These are phyloP conservation scores for Aspergillus ustus DNA, from an alignment of 2,329 filamentous ascomycete species.

Conservation along the genomic window DNA sequence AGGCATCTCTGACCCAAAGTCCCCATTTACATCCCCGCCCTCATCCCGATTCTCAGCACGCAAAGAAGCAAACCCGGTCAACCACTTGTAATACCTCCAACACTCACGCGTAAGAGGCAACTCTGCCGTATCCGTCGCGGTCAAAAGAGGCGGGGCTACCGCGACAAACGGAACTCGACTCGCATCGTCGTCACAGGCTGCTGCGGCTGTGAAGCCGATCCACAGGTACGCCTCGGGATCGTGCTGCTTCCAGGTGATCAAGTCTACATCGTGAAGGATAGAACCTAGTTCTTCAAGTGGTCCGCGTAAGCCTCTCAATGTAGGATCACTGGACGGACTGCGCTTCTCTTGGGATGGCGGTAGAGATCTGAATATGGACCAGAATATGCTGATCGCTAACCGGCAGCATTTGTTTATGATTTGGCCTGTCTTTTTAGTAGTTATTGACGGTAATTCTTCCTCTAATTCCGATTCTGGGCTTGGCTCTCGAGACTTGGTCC, in stretches of 20 bases:
- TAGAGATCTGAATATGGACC: background rate
- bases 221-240: background rate
- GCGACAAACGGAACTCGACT: background rate
- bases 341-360: background rate
- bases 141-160: background rate
- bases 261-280: background rate
- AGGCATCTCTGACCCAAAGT: no score
- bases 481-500: background rate
- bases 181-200: background rate
- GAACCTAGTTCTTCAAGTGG: background rate
- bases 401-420: conserved; percentile 2
- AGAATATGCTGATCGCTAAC: conserved; percentile 1
- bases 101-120: background rate
- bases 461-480: background rate
- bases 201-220: background rate
- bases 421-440: background rate
- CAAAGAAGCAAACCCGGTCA: background rate
- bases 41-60: background rate
- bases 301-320: background rate
- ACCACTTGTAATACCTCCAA: conserved; percentile 2
- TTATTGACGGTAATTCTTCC: background rate
- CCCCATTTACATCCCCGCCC: no score
- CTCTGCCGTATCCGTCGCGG: background rate
- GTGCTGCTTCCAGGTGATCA: background rate
- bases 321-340: background rate